These are phyloP conservation scores for Suillus decipiens DNA, from an alignment of 768 basidiomycete genomes.

Conservation along the genomic window DNA sequence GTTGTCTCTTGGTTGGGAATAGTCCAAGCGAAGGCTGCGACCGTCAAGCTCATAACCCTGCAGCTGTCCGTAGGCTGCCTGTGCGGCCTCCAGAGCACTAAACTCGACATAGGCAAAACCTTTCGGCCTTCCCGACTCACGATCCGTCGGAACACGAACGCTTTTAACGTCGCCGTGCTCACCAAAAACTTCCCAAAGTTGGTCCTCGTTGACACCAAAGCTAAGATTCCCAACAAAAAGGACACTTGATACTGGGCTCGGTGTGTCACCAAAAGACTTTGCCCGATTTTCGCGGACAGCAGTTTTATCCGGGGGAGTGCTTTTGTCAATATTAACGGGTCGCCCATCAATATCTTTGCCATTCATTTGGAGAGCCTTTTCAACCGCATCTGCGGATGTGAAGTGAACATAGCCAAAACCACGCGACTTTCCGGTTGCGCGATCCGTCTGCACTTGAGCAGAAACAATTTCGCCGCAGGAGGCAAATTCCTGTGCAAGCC, in stretches of 20 bases:
- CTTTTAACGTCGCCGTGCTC: slow-evolving; percentile 84
- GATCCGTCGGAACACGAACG: slow-evolving; percentile 90
- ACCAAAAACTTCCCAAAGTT: slow-evolving; percentile 86
- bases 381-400: slow-evolving; percentile 65
- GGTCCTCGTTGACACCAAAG: slow-evolving; percentile 78
- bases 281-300: slow-evolving; percentile 68
- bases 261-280: slow-evolving; percentile 72
- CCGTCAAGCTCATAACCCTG: slow-evolving; percentile 81
- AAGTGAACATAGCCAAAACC: slow-evolving; percentile 88
- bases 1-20: slow-evolving; percentile 76
- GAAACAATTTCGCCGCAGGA: slow-evolving; percentile 85
- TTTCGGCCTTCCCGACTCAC: slow-evolving; percentile 87
- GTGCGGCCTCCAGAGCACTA: slow-evolving; percentile 74
- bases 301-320: slow-evolving; percentile 59
- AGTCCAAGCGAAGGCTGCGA: slow-evolving; percentile 80
- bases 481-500: slow-evolving; percentile 88
- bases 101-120: slow-evolving; percentile 99
- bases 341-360: slow-evolving; percentile 94
- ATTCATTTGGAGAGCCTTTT: slow-evolving; percentile 78
- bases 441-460: slow-evolving; percentile 88
- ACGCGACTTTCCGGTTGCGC: slow-evolving; percentile 77
- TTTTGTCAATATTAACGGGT: slow-evolving; percentile 81
- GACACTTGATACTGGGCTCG: slow-evolving; percentile 65
- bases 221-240: slow-evolving; percentile 93
- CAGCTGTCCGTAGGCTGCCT: slow-evolving; percentile 72